Evolutionary conservation across 1,284 basidiomycete genomes (phyloP).

Genomic region (Trametes pubescens): DNA sequence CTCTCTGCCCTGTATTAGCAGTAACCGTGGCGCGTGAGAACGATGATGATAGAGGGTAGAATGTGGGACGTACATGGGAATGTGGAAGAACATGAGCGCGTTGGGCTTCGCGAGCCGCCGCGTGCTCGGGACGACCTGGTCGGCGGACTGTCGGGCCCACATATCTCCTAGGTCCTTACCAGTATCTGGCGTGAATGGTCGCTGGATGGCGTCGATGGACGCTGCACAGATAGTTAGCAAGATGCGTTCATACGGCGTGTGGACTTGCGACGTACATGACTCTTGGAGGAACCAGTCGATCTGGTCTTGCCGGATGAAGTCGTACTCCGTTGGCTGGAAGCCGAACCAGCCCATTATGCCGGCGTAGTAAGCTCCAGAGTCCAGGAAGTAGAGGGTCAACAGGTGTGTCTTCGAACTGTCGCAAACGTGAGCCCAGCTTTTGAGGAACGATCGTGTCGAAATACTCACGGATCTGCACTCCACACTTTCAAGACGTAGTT

Average conservation of each 20-base stretch:
- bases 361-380: slow-evolving; percentile 83
- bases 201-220: slow-evolving; percentile 71
- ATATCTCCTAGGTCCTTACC: slow-evolving; percentile 70
- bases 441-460: slow-evolving; percentile 24
- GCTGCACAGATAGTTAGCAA: slow-evolving; percentile 20
- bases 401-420: slow-evolving; percentile 84
- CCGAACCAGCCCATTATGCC: slow-evolving; percentile 67
- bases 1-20: slow-evolving; percentile 56
- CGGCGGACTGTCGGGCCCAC: slow-evolving; percentile 60
- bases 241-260: neutral
- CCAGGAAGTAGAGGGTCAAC: slow-evolving; percentile 92
- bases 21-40: neutral
- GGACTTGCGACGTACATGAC: slow-evolving; percentile 54
- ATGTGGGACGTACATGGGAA: slow-evolving; percentile 75
- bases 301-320: slow-evolving; percentile 84
- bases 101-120: slow-evolving; percentile 86
- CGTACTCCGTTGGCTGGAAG: slow-evolving; percentile 74
- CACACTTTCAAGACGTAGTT: slow-evolving; percentile 85
- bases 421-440: neutral
- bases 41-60: neutral
- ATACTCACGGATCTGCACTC: slow-evolving; percentile 76
- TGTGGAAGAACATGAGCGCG: slow-evolving; percentile 95
- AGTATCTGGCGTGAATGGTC: slow-evolving; percentile 83
- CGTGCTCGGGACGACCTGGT: slow-evolving; percentile 62
- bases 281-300: slow-evolving; percentile 89